Percentiles rank a stretch among this genome's conserved stretches.
Conservation (phyloP, 2,329 filamentous ascomycete species). For the Massarina eburnea region DNA sequence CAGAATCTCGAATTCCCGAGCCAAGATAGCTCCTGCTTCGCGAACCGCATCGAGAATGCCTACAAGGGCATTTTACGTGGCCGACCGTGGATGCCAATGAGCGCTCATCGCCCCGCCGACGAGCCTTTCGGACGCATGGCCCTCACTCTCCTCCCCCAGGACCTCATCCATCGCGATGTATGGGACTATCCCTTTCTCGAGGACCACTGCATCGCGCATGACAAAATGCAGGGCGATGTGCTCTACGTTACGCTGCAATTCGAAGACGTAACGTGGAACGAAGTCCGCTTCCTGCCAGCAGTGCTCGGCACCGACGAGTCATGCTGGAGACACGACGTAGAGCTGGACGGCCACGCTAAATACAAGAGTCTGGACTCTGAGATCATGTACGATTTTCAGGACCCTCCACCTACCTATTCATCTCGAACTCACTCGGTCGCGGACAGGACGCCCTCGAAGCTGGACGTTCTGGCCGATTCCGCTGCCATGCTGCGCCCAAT, state of each 20-base stretch:
- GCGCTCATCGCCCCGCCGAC: conserved; percentile 41
- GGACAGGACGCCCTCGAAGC: conserved; percentile 40
- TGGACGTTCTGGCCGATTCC: conserved; percentile 43
- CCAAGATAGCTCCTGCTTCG: conserved; percentile 41
- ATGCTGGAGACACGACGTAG: conserved; percentile 44
- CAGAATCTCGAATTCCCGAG: conserved; percentile 41
- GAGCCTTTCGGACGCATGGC: conserved; percentile 44
- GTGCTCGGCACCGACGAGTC: conserved; percentile 36
- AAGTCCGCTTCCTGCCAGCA: conserved; percentile 40
- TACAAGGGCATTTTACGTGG: conserved; percentile 41
- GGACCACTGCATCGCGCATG: conserved; percentile 45
- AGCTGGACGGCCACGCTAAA: conserved; percentile 41
- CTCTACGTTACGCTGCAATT: conserved; percentile 45
- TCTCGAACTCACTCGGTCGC: conserved; percentile 44
- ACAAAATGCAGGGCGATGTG: conserved; percentile 46
- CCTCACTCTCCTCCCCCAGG: conserved; percentile 36
- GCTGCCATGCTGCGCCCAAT: conserved; percentile 40
- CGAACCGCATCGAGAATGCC: conserved; percentile 36
- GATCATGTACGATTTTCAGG: conserved; percentile 47
- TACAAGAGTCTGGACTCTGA: conserved; percentile 43
- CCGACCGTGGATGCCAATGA: conserved; percentile 45
- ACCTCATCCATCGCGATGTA: conserved; percentile 35
- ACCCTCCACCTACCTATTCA: conserved; percentile 46
- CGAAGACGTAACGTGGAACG: conserved; percentile 44
- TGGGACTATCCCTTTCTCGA: conserved; percentile 46